These are phyloP conservation scores for Albifimbria verrucaria DNA, from an alignment of 2,329 filamentous ascomycete genomes.

Conservation along the genomic window DNA sequence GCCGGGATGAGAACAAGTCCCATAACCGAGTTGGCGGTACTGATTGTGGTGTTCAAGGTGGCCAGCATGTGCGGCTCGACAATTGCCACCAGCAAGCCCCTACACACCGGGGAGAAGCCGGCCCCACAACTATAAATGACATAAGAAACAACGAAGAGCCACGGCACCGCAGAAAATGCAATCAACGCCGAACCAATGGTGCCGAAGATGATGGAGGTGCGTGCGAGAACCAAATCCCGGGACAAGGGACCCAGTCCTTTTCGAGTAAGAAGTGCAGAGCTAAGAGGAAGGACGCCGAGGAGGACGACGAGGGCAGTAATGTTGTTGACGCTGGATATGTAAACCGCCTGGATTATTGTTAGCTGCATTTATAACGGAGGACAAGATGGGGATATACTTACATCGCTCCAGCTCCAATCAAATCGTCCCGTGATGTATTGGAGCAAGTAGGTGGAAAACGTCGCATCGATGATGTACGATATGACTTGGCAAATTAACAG, in stretches of 20 bases:
- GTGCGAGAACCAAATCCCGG: conserved; percentile 39
- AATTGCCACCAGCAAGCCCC: conserved; percentile 49
- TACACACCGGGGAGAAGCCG: conserved; percentile 39
- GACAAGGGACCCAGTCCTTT: conserved; percentile 26
- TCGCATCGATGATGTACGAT: conserved; percentile 25
- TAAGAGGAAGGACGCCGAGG: conserved; percentile 32
- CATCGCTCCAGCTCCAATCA: conserved; percentile 42
- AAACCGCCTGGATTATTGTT: conserved; percentile 30
- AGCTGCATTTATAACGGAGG: neutral
- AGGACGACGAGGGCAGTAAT: conserved; percentile 34
- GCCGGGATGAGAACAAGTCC: conserved; percentile 42
- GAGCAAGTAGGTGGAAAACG: conserved; percentile 33
- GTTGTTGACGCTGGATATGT: conserved; percentile 36
- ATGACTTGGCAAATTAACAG: conserved; percentile 31
- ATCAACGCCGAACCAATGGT: conserved; percentile 34
- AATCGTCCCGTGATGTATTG: conserved; percentile 54
- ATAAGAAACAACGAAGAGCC: conserved; percentile 36
- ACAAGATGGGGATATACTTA: conserved; percentile 15
- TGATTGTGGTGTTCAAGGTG: conserved; percentile 50
- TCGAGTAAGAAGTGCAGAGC: conserved; percentile 27
- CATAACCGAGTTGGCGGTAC: conserved; percentile 47
- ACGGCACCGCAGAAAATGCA: conserved; percentile 29
- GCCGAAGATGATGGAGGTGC: conserved; percentile 27
- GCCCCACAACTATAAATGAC: conserved; percentile 42
- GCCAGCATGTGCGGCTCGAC: conserved; percentile 53